These are phyloP conservation scores for Pulveroboletus sp. DNA, from an alignment of 768 basidiomycete species.

Conservation along the genomic window DNA sequence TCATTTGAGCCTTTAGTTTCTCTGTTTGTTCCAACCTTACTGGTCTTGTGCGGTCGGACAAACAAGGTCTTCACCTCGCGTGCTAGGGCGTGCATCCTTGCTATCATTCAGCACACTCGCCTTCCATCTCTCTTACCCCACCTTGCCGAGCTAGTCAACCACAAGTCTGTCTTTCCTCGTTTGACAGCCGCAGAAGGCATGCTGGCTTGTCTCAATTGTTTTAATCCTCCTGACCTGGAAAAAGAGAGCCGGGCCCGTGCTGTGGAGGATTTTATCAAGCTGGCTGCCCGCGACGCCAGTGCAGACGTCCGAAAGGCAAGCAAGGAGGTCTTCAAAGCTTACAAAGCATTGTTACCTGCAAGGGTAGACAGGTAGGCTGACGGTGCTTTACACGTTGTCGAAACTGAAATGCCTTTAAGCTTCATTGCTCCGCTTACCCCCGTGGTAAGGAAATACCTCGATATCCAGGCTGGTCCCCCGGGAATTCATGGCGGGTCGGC, in stretches of 20 bases:
- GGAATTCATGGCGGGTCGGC: slow-evolving; percentile 3
- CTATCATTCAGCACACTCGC: slow-evolving; percentile 64
- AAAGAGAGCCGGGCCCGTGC: slow-evolving; percentile 59
- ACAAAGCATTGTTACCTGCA: slow-evolving; percentile 62
- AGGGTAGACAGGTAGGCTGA: slow-evolving; percentile 59
- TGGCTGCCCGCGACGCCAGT: slow-evolving; percentile 65
- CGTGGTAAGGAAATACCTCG: slow-evolving; percentile 70
- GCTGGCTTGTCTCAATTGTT: slow-evolving; percentile 62
- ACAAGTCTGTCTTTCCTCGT: slow-evolving; percentile 65
- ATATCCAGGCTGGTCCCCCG: slow-evolving; percentile 32
- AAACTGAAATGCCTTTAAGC: slow-evolving; percentile 34
- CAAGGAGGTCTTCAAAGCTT: slow-evolving; percentile 70
- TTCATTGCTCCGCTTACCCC: slow-evolving; percentile 73
- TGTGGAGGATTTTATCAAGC: slow-evolving; percentile 65
- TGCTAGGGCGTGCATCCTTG: slow-evolving; percentile 53
- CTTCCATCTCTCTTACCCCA: slow-evolving; percentile 58
- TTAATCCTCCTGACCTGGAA: slow-evolving; percentile 76
- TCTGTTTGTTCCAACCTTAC: slow-evolving; percentile 63
- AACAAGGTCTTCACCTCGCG: slow-evolving; percentile 76
- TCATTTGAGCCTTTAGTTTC: slow-evolving; percentile 64
- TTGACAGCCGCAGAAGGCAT: slow-evolving; percentile 62
- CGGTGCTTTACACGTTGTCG: not conserved
- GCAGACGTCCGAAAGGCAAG: slow-evolving; percentile 69
- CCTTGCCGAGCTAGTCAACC: slow-evolving; percentile 51
- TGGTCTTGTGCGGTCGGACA: slow-evolving; percentile 63